These are phyloP conservation scores for Glaciozyma martinii DNA, from an alignment of 768 basidiomycete genomes.

Conservation along the genomic window DNA sequence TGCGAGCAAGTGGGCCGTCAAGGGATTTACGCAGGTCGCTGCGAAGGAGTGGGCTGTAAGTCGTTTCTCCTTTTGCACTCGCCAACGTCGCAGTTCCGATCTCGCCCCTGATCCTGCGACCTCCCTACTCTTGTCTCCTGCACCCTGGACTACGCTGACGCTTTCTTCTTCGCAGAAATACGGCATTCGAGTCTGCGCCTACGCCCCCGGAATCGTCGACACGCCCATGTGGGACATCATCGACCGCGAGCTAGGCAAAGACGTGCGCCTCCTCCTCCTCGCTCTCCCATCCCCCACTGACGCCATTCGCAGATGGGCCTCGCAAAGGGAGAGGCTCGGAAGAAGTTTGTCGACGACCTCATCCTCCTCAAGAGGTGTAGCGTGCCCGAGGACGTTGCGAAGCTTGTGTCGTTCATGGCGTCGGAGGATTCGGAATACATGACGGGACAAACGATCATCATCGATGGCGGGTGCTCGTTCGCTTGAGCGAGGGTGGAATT, in stretches of 20 bases:
- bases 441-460: not conserved
- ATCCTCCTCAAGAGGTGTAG: not conserved
- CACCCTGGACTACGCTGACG: no score
- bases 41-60: slow-evolving; percentile 26
- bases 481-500: no score
- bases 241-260: slow-evolving; percentile 18
- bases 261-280: not conserved
- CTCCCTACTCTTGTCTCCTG: no score
- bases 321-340: not conserved
- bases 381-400: slow-evolving; percentile 14
- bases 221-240: slow-evolving; percentile 23
- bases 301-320: not conserved
- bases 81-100: no score
- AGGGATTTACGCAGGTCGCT: slow-evolving; percentile 16
- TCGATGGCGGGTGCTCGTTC: no score
- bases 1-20: slow-evolving; percentile 20
- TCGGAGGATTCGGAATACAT: slow-evolving; percentile 24
- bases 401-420: slow-evolving; percentile 24
- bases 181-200: slow-evolving; percentile 13
- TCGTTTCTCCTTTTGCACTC: no score
- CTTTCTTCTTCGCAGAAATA: not conserved
- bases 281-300: not conserved
- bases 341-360: not conserved
- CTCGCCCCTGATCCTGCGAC: no score
- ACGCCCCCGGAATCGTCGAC: slow-evolving; percentile 15